Conservation (phyloP, 805 yeast genomes). For the Lachancea fermentati region DNA sequence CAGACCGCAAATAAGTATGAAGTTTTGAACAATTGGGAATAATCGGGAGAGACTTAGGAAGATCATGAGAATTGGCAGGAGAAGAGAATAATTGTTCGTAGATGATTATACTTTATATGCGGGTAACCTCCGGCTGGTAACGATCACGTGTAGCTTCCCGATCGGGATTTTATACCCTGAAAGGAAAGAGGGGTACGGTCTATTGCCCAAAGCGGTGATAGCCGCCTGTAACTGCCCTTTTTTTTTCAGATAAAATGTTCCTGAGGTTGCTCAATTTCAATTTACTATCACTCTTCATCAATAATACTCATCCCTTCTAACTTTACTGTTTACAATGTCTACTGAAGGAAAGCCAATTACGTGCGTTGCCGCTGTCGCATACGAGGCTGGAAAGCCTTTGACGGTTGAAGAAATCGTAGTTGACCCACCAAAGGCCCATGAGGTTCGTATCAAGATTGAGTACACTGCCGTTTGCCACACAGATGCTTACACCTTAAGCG, state of each 20-base stretch:
- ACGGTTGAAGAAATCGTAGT: conserved; percentile 84
- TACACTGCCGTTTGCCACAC: conserved; percentile 98
- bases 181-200: neutral
- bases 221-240: neutral
- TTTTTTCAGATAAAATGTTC: no score
- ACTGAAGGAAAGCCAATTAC: conserved; percentile 49
- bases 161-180: neutral
- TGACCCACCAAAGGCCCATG: conserved; percentile 93
- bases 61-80: no score
- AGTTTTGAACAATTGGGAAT: no score
- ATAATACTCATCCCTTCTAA: no score
- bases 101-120: no score
- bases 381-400: conserved; percentile 87
- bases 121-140: neutral
- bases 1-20: no score
- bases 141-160: neutral
- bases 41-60: no score
- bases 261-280: no score
- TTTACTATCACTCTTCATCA: neutral
- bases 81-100: no score
- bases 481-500: conserved; percentile 93
- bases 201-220: neutral
- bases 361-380: conserved; percentile 95
- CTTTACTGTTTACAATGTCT: conserved; percentile 2
- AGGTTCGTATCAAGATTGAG: conserved; percentile 83